Conservation (phyloP, 2,329 filamentous ascomycete genomes). For the Cryphonectria carpinicola region DNA sequence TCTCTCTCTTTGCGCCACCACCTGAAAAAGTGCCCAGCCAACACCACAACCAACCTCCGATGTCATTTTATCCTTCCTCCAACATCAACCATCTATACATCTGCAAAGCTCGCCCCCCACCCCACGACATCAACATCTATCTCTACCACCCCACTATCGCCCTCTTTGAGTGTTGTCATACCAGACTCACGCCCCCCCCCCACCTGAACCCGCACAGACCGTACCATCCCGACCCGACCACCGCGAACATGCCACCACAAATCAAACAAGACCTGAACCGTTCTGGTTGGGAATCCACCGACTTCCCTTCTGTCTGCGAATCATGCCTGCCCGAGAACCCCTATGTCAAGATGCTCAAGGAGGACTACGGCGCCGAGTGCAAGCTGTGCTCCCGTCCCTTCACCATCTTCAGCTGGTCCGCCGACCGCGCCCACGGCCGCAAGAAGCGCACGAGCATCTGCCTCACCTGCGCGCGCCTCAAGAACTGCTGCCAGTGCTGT, state of each 20-base stretch:
- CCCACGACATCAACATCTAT: not conserved
- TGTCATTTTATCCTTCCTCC: not conserved
- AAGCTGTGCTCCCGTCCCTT: slow-evolving; percentile 92
- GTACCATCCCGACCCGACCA: not conserved
- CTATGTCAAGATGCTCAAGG: slow-evolving; percentile 98
- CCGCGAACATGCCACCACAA: slow-evolving; percentile 75
- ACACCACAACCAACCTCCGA: not conserved
- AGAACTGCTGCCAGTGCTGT: slow-evolving; percentile 99
- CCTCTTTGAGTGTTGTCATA: not conserved
- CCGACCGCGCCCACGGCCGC: slow-evolving; percentile 82
- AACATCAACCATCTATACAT: not conserved
- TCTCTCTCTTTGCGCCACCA: not conserved
- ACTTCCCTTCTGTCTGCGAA: slow-evolving; percentile 88
- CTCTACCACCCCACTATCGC: not conserved
- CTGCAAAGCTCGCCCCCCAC: slow-evolving; percentile 6
- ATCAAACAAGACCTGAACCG: slow-evolving; percentile 97
- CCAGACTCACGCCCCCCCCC: not conserved
- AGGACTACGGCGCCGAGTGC: slow-evolving; percentile 89
- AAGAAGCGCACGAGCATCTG: slow-evolving; percentile 96
- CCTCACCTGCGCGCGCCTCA: slow-evolving; percentile 92
- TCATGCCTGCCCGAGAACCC: slow-evolving; percentile 94
- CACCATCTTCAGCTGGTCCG: slow-evolving; percentile 93
- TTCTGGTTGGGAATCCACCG: slow-evolving; percentile 93
- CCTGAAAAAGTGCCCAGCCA: slow-evolving; percentile 1
- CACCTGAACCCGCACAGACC: not conserved